Base-by-base conservation (phyloP, 2,329 filamentous ascomycete genomes). In the Ceratocystis ficicola region DNA sequence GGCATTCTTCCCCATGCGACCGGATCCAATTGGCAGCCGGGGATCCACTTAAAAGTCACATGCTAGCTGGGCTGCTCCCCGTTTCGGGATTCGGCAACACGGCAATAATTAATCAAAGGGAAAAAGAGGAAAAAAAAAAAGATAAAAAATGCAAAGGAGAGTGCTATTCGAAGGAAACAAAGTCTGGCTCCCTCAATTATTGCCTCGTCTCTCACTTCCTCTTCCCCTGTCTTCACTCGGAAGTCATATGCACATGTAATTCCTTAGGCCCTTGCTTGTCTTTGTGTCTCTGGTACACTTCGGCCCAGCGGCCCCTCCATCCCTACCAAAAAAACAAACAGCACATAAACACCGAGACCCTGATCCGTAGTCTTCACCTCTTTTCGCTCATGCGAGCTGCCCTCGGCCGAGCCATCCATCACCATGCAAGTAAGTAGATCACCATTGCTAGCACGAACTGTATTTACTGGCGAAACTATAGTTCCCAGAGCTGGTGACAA, bases 21-120 rank as follows among this genome's bases (percentile, higher is more conserved):
- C 52, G 52, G 22, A 32, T 15, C 52, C 22, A 32, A 62, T 25
- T 25, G 25, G 28, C 32, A 44, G 41, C 61, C 61, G 41, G 46
- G 41, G n/a, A 12, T 30, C 32, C 10, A 20, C n/a, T 5, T 61
- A 15, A 46, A 17, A 60, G 41, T 48, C 52, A 60, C 63, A 65
- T 64, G 32, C 44, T 30, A 46, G 36, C 48, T 25, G 15, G 48
- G 36, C 57, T n/a, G 17, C 36, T 44, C 20, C 48, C 48, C 48
- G 48, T 52, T 15, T 52, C 48, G 48, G 48, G 22, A 52, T 52
- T 52, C 48, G 48, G 48, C 48, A 48, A 44, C 44, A 59, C 48
- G 36, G 32, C 28, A 55, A 64, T 55, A 61, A 44, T 20, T 61
- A 65, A 65, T 60, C 30, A 20, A 0, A 41, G 10, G 36, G 36